Evolutionary conservation across 495 filamentous ascomycete species (phyloP), one percentile per base, ranked within the genome.

Genomic region (Hypoxylon subgilvum): DNA sequence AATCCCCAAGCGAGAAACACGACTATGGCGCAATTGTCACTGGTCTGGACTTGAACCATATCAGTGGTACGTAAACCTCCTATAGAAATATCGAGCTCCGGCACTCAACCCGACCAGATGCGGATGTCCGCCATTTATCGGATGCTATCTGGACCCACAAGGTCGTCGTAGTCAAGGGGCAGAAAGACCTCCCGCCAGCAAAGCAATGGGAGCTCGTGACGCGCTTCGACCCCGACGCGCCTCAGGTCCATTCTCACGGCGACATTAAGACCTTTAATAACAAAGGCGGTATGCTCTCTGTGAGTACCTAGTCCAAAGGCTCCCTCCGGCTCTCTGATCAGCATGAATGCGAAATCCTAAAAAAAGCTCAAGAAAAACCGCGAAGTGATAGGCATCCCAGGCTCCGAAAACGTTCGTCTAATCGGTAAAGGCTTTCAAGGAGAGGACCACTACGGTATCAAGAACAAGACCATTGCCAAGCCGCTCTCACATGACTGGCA

Each of bases 361-460:
- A 6, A 13, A 13, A 1, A 8, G 8, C 40, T 39, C 30, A 48
- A 74, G 68, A 69, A 66, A 64, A 6, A 54, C 17, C 67, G 67
- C 35, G 51, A 68, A 25, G 72, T 75, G 1, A 46, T 67, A 25
- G 69, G 71, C 9, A 74, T 77, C n/a, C 74, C 74, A 8, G 73
- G 71, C 6, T 72, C 72, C n/a, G 72, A 74, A 38, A 72, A 75
- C 19, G 71, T 77, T 17, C 69, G 74, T 19, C 57, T 77, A 6
- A 73, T 77, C 28, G 75, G 72, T 18, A 74, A 75, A 40, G 74
- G 74, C 7, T 77, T 70, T 54, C 74, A 76, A 61, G 75, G 75
- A 0, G 67, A 67, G 34, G 71, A 76, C 39, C 72, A 76, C 48
- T 75, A 67, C 39, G 75, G 75, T 22, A 61, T 76, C 55, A 74